Conservation (phyloP, 495 filamentous ascomycete genomes). For the Cladorrhinum samala region DNA sequence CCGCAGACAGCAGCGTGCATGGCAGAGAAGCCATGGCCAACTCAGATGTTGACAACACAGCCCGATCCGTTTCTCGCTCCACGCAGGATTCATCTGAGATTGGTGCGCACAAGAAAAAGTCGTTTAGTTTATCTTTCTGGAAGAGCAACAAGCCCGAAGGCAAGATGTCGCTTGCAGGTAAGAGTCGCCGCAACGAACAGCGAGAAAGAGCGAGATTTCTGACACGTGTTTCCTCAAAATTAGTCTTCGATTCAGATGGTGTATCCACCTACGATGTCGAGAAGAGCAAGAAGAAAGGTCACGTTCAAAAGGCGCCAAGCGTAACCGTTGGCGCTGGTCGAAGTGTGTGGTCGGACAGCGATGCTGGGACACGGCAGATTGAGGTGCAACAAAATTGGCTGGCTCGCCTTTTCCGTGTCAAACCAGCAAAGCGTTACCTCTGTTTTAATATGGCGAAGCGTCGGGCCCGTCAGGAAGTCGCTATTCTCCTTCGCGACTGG, state of each 20-base stretch:
- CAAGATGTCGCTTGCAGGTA: slow-evolving; percentile 35
- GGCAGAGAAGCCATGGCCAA: slow-evolving; percentile 1
- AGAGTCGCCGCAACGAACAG: no score
- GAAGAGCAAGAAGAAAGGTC: slow-evolving; percentile 5
- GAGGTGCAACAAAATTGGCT: slow-evolving; percentile 74
- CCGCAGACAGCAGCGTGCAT: slow-evolving; percentile 6
- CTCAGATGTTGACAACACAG: slow-evolving; percentile 1
- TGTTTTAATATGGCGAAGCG: slow-evolving; percentile 65
- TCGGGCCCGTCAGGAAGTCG: slow-evolving; percentile 67
- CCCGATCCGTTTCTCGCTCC: slow-evolving; percentile 4
- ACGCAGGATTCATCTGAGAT: background rate
- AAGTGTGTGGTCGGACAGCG: slow-evolving; percentile 20
- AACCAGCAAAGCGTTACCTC: slow-evolving; percentile 65
- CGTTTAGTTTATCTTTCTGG: slow-evolving; percentile 41
- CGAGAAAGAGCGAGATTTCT: no score
- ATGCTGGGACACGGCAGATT: slow-evolving; percentile 36
- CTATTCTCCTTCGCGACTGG: slow-evolving; percentile 70
- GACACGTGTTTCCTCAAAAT: background rate
- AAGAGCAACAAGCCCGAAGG: slow-evolving; percentile 35
- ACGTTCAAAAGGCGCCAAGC: background rate
- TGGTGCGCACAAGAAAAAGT: slow-evolving; percentile 37
- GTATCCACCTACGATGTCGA: slow-evolving; percentile 2
- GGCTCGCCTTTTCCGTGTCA: slow-evolving; percentile 79
- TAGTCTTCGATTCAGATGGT: slow-evolving; percentile 14
- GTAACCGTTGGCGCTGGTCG: background rate